Conservation (phyloP, 345 rosid genomes). For the Eutrema japonicum region DNA sequence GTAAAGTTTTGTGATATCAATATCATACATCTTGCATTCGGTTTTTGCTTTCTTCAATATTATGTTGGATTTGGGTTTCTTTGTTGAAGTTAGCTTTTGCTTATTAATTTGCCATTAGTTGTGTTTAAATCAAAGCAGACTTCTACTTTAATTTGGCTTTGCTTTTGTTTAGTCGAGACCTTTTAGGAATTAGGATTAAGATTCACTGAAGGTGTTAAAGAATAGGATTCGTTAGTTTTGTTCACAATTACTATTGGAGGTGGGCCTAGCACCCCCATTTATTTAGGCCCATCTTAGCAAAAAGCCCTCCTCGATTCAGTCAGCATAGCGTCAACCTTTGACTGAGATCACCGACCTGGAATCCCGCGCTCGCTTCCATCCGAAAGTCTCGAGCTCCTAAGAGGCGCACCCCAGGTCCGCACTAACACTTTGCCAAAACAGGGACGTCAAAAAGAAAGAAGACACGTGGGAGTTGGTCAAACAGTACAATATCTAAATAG, state of each 20-base stretch:
- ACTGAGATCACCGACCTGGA: no score
- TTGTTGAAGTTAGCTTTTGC: not conserved
- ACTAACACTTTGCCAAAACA: no score
- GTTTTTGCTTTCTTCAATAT: constrained; percentile 1
- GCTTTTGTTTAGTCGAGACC: not conserved
- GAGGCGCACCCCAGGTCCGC: no score
- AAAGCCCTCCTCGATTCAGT: no score
- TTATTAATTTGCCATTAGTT: not conserved
- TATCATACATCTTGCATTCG: not conserved
- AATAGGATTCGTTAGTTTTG: not conserved
- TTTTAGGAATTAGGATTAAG: not conserved
- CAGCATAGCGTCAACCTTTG: no score
- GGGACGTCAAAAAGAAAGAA: no score
- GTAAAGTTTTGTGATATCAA: constrained; percentile 16
- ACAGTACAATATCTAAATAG: no score
- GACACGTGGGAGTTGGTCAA: no score
- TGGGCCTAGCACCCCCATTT: no score
- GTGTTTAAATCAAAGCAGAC: not conserved
- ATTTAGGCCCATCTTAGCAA: no score
- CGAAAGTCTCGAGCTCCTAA: no score
- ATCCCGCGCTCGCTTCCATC: no score
- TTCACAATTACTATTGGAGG: not conserved
- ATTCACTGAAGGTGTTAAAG: not conserved
- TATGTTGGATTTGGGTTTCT: not conserved
- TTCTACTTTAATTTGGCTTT: not conserved